Conservation (phyloP, 2,329 filamentous ascomycete species). For the Clarireedia sp. region DNA sequence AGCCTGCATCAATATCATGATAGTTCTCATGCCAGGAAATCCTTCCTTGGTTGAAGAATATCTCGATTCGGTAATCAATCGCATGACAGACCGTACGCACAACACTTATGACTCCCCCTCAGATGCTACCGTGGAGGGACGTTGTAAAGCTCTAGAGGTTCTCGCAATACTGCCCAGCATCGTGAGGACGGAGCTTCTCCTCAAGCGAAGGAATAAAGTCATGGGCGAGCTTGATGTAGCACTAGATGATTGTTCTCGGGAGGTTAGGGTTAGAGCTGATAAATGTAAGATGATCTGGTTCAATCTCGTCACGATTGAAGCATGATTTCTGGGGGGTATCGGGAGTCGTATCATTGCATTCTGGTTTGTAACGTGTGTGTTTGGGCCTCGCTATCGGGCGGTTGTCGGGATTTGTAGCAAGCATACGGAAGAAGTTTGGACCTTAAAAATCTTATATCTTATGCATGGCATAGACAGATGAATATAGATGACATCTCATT, state of each 20-base stretch:
- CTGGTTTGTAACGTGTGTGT: neutral
- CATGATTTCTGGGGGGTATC: too few species aligned
- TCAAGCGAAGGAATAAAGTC: slow-evolving; percentile 16
- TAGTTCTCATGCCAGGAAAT: slow-evolving; percentile 15
- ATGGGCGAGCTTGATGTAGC: slow-evolving; percentile 22
- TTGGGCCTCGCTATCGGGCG: too few species aligned
- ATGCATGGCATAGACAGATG: too few species aligned
- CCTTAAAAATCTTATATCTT: too few species aligned
- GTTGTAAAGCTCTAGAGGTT: slow-evolving; percentile 25
- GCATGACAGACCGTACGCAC: slow-evolving; percentile 24
- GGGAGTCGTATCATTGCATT: neutral
- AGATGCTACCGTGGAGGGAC: slow-evolving; percentile 17
- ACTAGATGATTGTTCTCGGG: slow-evolving; percentile 21
- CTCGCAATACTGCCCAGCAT: slow-evolving; percentile 19
- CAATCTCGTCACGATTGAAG: slow-evolving; percentile 1
- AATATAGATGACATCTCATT: too few species aligned
- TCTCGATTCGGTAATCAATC: slow-evolving; percentile 24
- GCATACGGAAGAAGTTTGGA: too few species aligned
- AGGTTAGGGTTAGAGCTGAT: slow-evolving; percentile 22
- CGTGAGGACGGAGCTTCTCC: slow-evolving; percentile 11
- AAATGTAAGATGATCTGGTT: slow-evolving; percentile 23
- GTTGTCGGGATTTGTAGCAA: too few species aligned
- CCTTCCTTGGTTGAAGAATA: slow-evolving; percentile 20
- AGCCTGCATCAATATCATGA: slow-evolving; percentile 20
- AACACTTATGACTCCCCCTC: slow-evolving; percentile 25